These are phyloP conservation scores for Plasmodium ovale DNA, from an alignment of 169 alveolate species.

Conservation along the genomic window DNA sequence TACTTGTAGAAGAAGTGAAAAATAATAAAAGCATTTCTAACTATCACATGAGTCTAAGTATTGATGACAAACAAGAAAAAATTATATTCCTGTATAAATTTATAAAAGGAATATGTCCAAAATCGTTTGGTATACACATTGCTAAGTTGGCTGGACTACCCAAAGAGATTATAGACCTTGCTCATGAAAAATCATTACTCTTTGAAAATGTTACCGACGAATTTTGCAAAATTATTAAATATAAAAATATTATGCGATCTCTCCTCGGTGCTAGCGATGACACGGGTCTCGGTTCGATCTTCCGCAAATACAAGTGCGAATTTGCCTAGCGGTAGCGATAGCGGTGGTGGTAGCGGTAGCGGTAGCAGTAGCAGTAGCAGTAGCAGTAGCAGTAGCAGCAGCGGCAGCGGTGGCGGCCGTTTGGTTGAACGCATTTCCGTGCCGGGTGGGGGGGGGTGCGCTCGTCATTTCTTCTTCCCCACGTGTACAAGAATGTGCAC, in stretches of 20 bases:
- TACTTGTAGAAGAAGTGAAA: constrained; percentile 79
- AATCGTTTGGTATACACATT: constrained; percentile 97
- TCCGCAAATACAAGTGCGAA: constrained; percentile 29
- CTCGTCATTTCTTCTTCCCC: background rate
- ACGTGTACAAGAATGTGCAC: background rate
- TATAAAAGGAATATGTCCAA: constrained; percentile 95
- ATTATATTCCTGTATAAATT: constrained; percentile 95
- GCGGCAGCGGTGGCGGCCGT: no score
- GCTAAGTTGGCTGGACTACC: constrained; percentile 97
- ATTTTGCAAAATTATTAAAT: constrained; percentile 64
- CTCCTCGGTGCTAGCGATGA: constrained; percentile 21
- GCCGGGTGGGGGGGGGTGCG: no score
- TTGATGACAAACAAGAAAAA: constrained; percentile 83
- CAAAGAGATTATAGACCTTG: constrained; percentile 78
- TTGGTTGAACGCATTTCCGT: no score
- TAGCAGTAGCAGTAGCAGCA: no score
- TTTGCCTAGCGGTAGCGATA: background rate
- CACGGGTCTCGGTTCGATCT: constrained; percentile 6
- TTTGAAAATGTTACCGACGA: constrained; percentile 75
- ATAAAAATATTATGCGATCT: constrained; percentile 56
- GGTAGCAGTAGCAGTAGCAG: background rate
- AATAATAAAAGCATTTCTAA: constrained; percentile 78
- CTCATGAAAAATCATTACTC: constrained; percentile 52
- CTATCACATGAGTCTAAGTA: constrained; percentile 91
- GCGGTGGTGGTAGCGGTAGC: background rate